phyloP scores from a whole-genome alignment of 1,139 yeast species.

The Lodderomyces theae region DNA sequence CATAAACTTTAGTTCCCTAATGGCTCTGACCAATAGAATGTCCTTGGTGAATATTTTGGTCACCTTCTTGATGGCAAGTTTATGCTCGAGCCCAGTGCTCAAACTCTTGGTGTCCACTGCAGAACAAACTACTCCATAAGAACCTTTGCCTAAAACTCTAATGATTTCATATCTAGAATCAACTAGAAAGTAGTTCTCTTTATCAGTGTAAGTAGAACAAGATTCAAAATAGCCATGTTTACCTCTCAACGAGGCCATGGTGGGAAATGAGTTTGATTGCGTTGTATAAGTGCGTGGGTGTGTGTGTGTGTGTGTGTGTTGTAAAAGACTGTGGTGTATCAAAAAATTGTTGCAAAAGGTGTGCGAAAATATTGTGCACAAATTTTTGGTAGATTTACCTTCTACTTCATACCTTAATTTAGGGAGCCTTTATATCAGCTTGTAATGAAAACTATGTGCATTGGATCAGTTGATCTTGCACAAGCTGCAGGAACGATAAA shows the following conservation, averaged over 20 bases:
- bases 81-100: slow-evolving; percentile 16
- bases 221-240: slow-evolving; percentile 11
- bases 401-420: too few relatives aligned
- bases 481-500: too few relatives aligned
- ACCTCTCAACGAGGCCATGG: slow-evolving; percentile 13
- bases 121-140: slow-evolving; percentile 86
- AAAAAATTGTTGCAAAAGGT: slow-evolving; percentile 1
- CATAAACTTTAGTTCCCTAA: slow-evolving; percentile 77
- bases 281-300: too few relatives aligned
- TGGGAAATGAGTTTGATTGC: too few relatives aligned
- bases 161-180: slow-evolving; percentile 63
- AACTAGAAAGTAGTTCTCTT: slow-evolving; percentile 49
- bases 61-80: slow-evolving; percentile 75
- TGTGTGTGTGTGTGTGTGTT: background rate
- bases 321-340: slow-evolving; percentile 1
- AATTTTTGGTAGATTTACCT: background rate
- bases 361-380: background rate
- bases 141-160: slow-evolving; percentile 76
- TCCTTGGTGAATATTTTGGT: slow-evolving; percentile 63
- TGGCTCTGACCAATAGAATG: slow-evolving; percentile 67
- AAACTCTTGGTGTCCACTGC: slow-evolving; percentile 56
- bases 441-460: too few relatives aligned
- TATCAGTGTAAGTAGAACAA: slow-evolving; percentile 15
- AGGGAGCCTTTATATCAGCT: too few relatives aligned
- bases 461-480: too few relatives aligned